phyloP scores from a whole-genome alignment of 768 basidiomycete species.

The Clitopilus hobsonii region DNA sequence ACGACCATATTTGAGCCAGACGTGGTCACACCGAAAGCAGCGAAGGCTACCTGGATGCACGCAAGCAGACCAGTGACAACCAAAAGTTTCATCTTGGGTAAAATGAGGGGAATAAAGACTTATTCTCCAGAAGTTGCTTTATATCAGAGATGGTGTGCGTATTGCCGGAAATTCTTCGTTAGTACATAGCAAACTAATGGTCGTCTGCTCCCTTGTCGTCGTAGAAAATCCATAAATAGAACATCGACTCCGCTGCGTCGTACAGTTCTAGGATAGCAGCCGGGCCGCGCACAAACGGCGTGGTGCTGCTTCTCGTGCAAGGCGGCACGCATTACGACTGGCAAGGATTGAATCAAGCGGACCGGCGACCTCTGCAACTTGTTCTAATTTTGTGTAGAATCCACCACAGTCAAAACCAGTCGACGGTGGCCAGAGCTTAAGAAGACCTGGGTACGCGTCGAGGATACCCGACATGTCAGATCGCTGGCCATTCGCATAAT shows the following conservation, averaged over 20 bases:
- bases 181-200: conserved; percentile 1
- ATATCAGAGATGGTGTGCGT: neutral
- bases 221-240: neutral
- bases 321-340: too few relatives aligned
- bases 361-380: too few relatives aligned
- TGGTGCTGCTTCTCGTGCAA: too few relatives aligned
- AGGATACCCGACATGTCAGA: too few relatives aligned
- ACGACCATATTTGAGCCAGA: conserved; percentile 35
- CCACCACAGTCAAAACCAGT: too few relatives aligned
- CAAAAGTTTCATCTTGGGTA: conserved; percentile 19
- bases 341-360: too few relatives aligned
- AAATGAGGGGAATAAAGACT: too few relatives aligned
- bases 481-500: conserved; percentile 6
- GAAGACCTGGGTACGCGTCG: too few relatives aligned
- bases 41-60: conserved; percentile 26
- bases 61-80: conserved; percentile 16
- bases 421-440: too few relatives aligned
- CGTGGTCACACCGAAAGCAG: conserved; percentile 41
- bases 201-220: conserved; percentile 8
- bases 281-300: too few relatives aligned
- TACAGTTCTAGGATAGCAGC: neutral
- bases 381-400: too few relatives aligned
- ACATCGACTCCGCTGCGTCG: neutral
- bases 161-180: conserved; percentile 9
- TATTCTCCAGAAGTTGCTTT: too few relatives aligned